phyloP scores from a whole-genome alignment of 2,329 filamentous ascomycete species.

The Paraphaeosphaeria sporulosa region DNA sequence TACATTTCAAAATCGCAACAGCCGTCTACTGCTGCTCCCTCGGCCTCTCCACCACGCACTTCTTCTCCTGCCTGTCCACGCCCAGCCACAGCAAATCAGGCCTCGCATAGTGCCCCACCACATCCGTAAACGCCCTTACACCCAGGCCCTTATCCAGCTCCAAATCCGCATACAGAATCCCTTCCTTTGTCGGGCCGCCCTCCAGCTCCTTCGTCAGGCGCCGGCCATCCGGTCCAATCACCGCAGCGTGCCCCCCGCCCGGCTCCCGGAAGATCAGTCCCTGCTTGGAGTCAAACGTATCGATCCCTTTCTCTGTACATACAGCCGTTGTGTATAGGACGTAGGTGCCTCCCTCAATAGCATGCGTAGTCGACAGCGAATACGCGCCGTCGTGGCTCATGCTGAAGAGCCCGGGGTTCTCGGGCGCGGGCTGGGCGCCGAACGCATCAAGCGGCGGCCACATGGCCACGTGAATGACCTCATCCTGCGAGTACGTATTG shows the following conservation, averaged over 20 bases:
- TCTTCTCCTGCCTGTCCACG: slow-evolving; percentile 46
- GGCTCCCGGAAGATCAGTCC: slow-evolving; percentile 51
- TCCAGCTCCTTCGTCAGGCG: slow-evolving; percentile 51
- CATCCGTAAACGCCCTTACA: slow-evolving; percentile 55
- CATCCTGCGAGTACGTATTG: slow-evolving; percentile 48
- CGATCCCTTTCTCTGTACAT: slow-evolving; percentile 54
- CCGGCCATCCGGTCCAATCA: slow-evolving; percentile 62
- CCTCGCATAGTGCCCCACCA: slow-evolving; percentile 59
- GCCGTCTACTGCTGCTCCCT: slow-evolving; percentile 8
- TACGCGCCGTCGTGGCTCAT: slow-evolving; percentile 47
- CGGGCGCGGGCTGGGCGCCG: background rate
- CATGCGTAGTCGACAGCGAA: slow-evolving; percentile 59
- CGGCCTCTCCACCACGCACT: slow-evolving; percentile 27
- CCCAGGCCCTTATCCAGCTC: slow-evolving; percentile 55
- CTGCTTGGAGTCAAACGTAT: slow-evolving; percentile 52
- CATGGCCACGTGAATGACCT: slow-evolving; percentile 51
- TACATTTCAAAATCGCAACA: too few species aligned
- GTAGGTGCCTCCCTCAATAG: slow-evolving; percentile 63
- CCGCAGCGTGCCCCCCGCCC: slow-evolving; percentile 58
- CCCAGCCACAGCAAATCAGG: slow-evolving; percentile 63
- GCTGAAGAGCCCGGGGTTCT: slow-evolving; percentile 39
- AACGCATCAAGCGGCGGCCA: slow-evolving; percentile 44
- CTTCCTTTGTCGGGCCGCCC: slow-evolving; percentile 49
- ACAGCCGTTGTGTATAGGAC: slow-evolving; percentile 63
- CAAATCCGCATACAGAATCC: slow-evolving; percentile 61